Conservation (phyloP, 2,329 filamentous ascomycete species). For the Cytospora piceae region DNA sequence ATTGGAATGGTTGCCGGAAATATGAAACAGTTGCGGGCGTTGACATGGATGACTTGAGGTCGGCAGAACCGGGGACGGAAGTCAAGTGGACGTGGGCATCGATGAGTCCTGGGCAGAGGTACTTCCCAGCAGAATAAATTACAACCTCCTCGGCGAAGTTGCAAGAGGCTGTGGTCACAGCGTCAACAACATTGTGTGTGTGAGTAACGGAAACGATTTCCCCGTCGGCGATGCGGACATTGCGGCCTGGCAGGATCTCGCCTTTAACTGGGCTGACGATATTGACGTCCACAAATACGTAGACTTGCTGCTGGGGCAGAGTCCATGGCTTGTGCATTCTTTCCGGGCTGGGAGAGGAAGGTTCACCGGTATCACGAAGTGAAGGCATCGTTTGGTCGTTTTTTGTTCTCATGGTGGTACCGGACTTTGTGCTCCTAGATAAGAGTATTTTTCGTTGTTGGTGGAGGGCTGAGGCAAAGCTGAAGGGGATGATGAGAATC, state of each 20-base stretch:
- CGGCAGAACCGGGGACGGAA: slow-evolving; percentile 47
- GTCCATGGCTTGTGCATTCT: slow-evolving; percentile 42
- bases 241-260: slow-evolving; percentile 35
- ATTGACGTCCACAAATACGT: slow-evolving; percentile 48
- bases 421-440: background rate
- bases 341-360: slow-evolving; percentile 15
- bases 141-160: slow-evolving; percentile 26
- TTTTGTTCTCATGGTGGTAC: slow-evolving; percentile 5
- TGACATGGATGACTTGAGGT: slow-evolving; percentile 42
- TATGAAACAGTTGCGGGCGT: slow-evolving; percentile 43
- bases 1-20: slow-evolving; percentile 52
- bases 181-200: fast-evolving
- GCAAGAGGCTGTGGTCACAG: too few relatives aligned
- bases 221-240: slow-evolving; percentile 43
- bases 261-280: slow-evolving; percentile 47
- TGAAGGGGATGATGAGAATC: too few relatives aligned
- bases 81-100: slow-evolving; percentile 55
- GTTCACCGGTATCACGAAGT: background rate
- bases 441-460: too few relatives aligned
- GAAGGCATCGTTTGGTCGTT: too few relatives aligned
- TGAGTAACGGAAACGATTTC: slow-evolving; percentile 37
- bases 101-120: slow-evolving; percentile 54
- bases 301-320: slow-evolving; percentile 38
- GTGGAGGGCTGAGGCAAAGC: too few relatives aligned
- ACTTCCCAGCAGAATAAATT: slow-evolving; percentile 49